Base-by-base conservation (phyloP, 2,329 filamentous ascomycete genomes). In the Colletotrichum brevisporum region DNA sequence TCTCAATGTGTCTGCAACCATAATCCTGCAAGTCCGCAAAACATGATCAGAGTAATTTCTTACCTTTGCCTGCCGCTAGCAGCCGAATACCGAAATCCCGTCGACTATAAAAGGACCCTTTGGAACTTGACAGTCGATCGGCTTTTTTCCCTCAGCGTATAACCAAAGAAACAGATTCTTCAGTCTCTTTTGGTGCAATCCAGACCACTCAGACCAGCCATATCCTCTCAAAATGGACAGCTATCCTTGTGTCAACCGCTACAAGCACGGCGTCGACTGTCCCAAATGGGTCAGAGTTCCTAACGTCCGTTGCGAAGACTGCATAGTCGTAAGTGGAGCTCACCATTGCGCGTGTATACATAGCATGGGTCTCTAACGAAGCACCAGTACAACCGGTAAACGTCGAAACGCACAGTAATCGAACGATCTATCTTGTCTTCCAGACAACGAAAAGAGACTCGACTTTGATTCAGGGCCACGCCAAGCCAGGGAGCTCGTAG, bases 201-300 rank as follows among this genome's bases (percentile, higher is more conserved):
- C 41, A 26, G 10, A 50, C 39, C 43, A 3, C 12, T 16, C 10
- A 36, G 15, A 6, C 8, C 13, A 5, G 9, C 45, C 43, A 15
- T 21, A 45, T 16, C 18, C 15, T 16, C 26, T 53, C 16, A 69
- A 10, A 31, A 69, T 69, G 67, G 67, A 69, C 41, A 31, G 62
- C 4, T 69, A 69, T 18, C 67, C 67, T 36, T 69, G 67, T 26
- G 51, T 67, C 67, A 69, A 69, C 56, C 50, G 67, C 51, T 69
- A 69, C 36, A 69, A 69, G 45, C 67, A 69, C 27, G 67, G 67
- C 8, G 67, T 69, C n/a, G 67, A 69, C 51, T 69, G 67, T 4
- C 67, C 67, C 2, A 51, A 63, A 21, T 69, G 67, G 67, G 63
- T 67, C 6, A 69, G 67, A 10, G 63, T 67, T 6, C 67, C 54